Percentiles rank a stretch among this genome's conserved stretches.
Conservation (phyloP, 345 rosid genomes). For the Salix dunnii region DNA sequence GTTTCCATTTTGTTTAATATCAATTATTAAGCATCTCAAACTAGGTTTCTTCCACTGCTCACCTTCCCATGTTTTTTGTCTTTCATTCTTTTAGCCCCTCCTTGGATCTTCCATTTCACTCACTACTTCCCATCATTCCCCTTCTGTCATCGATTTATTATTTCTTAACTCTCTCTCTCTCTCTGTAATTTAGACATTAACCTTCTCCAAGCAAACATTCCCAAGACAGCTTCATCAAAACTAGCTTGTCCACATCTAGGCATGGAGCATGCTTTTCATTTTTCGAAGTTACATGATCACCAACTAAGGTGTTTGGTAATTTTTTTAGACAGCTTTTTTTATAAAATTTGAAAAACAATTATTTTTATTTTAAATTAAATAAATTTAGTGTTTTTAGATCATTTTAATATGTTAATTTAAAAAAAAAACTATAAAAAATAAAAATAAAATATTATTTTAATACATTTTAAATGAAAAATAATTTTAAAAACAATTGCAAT, state of each 20-base stretch:
- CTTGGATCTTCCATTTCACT: constrained; percentile 33
- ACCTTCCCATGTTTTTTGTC: constrained; percentile 29
- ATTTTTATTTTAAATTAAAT: too few species aligned
- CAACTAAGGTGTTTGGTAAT: too few species aligned
- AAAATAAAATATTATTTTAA: too few species aligned
- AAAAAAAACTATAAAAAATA: too few species aligned
- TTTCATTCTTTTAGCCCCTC: constrained; percentile 18
- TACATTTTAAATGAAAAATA: too few species aligned
- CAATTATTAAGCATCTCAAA: neutral
- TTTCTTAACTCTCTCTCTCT: neutral
- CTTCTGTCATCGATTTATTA: constrained; percentile 19
- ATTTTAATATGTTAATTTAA: too few species aligned
- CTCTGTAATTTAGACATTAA: too few species aligned
- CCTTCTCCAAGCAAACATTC: constrained; percentile 4
- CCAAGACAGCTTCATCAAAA: constrained; percentile 15
- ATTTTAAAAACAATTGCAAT: too few species aligned
- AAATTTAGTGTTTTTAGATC: too few species aligned
- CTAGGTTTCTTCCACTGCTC: neutral
- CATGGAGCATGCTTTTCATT: neutral
- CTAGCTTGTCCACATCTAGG: constrained; percentile 18
- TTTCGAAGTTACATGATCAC: neutral
- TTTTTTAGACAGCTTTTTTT: too few species aligned
- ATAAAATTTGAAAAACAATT: too few species aligned
- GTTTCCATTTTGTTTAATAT: neutral
- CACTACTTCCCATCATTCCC: constrained; percentile 26